Percentiles rank a stretch among this genome's conserved stretches.
These are phyloP conservation scores for Salicornia ramosissima DNA, from an alignment of 148 eudicot genomes.

Conservation along the genomic window DNA sequence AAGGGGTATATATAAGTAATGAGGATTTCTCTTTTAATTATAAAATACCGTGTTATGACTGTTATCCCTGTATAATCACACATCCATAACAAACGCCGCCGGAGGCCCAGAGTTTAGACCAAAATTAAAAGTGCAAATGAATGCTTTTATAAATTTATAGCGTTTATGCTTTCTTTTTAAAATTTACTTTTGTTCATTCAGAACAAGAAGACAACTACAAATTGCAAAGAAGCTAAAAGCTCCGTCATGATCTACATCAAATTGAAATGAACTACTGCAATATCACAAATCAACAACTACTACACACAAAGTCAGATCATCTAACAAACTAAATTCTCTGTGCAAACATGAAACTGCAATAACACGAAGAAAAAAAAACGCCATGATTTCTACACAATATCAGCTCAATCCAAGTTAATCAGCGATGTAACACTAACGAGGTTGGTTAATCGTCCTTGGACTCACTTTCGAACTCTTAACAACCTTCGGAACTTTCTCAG, in stretches of 20 bases:
- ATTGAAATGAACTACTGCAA: no score
- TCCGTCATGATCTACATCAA: no score
- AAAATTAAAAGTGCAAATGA: no score
- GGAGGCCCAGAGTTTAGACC: no score
- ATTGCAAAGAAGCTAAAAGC: constrained; percentile 13
- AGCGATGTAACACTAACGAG: constrained; percentile 43
- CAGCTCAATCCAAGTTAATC: not conserved
- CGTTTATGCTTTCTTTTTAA: no score
- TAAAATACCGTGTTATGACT: no score
- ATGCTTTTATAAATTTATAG: no score
- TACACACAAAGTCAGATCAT: not conserved
- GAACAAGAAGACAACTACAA: not conserved
- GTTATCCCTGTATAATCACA: no score
- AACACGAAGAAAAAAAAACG: not conserved
- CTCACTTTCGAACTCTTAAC: constrained; percentile 55
- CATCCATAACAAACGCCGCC: no score
- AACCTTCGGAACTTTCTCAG: constrained; percentile 71
- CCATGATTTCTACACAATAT: not conserved
- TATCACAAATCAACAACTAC: not conserved
- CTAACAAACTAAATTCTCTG: not conserved
- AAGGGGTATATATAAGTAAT: no score
- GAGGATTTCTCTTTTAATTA: no score
- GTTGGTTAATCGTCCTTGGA: constrained; percentile 88
- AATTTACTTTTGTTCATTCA: not conserved
- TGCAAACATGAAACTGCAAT: constrained; percentile 4